These are phyloP conservation scores for Drechslera avenae DNA, from an alignment of 2,329 filamentous ascomycete species.

Conservation along the genomic window DNA sequence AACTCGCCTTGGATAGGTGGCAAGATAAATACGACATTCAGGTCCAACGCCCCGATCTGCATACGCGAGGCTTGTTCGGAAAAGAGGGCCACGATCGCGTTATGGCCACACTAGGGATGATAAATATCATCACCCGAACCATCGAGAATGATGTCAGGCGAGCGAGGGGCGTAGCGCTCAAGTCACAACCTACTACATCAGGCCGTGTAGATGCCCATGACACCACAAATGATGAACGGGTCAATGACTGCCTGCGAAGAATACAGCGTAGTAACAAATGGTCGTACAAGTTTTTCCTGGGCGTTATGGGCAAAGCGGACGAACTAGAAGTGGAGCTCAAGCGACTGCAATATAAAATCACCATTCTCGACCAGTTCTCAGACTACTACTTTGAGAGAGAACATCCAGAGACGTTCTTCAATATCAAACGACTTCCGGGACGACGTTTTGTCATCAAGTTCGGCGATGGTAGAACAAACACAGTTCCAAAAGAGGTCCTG, in stretches of 20 bases:
- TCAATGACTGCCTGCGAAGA: constrained; percentile 25
- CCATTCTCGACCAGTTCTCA: constrained; percentile 28
- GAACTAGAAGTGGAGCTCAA: constrained; percentile 24
- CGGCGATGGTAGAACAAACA: constrained; percentile 17
- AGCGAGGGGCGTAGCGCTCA: constrained; percentile 26
- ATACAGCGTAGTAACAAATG: constrained; percentile 26
- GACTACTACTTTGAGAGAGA: constrained; percentile 32
- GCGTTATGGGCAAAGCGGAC: constrained; percentile 23
- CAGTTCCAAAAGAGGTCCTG: constrained; percentile 22
- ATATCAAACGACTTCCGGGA: constrained; percentile 30
- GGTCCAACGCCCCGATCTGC: constrained; percentile 22
- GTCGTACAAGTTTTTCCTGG: constrained; percentile 28
- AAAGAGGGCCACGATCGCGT: constrained; percentile 27
- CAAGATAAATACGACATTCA: constrained; percentile 31
- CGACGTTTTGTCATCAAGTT: constrained; percentile 22
- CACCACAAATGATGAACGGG: constrained; percentile 15
- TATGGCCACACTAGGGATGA: constrained; percentile 19
- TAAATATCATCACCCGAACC: constrained; percentile 14
- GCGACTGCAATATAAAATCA: constrained; percentile 28
- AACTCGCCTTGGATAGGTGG: constrained; percentile 31
- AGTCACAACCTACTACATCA: constrained; percentile 7
- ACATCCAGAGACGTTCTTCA: constrained; percentile 30
- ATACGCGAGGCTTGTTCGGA: constrained; percentile 32
- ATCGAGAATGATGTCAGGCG: constrained; percentile 23
- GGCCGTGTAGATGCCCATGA: constrained; percentile 5